Evolutionary conservation across 768 basidiomycete species (phyloP).

Genomic region (Podaxis pistillaris): DNA sequence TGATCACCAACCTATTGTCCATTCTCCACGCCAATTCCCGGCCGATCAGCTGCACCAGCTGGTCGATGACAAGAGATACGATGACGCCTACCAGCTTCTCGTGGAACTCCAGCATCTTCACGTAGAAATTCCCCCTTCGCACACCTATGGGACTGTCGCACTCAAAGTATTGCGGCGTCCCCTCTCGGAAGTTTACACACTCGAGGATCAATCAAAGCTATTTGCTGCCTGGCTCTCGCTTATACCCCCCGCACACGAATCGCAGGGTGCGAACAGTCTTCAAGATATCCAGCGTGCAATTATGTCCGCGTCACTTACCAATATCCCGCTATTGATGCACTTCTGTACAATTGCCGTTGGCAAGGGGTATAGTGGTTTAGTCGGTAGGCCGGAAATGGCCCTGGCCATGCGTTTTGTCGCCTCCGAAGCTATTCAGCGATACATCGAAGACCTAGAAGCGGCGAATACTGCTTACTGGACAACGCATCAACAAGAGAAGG

Average conservation of each 20-base stretch:
- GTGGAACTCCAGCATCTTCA: constrained; percentile 30
- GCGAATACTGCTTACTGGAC: constrained; percentile 22
- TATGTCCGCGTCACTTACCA: constrained; percentile 22
- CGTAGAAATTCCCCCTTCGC: constrained; percentile 27
- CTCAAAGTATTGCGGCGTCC: constrained; percentile 19
- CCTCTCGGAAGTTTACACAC: constrained; percentile 4
- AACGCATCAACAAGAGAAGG: constrained; percentile 8
- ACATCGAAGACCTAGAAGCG: constrained; percentile 37
- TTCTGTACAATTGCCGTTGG: constrained; percentile 33
- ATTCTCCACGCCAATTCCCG: constrained; percentile 14
- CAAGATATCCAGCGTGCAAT: constrained; percentile 23
- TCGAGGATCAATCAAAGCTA: constrained; percentile 16
- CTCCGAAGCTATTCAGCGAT: constrained; percentile 30
- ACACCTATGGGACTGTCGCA: constrained; percentile 29
- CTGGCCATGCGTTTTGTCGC: constrained; percentile 43
- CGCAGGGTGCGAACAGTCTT: constrained; percentile 16
- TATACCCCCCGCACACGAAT: constrained; percentile 23
- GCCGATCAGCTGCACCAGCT: constrained; percentile 21
- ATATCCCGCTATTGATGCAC: constrained; percentile 26
- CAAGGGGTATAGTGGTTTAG: constrained; percentile 34
- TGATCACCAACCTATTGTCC: constrained; percentile 6
- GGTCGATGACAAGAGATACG: constrained; percentile 20
- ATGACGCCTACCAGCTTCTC: constrained; percentile 30
- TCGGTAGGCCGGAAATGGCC: constrained; percentile 28
- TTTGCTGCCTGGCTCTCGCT: constrained; percentile 34